Base-by-base conservation (phyloP, 2,329 filamentous ascomycete genomes). In the Microsporum ferrugineum region DNA sequence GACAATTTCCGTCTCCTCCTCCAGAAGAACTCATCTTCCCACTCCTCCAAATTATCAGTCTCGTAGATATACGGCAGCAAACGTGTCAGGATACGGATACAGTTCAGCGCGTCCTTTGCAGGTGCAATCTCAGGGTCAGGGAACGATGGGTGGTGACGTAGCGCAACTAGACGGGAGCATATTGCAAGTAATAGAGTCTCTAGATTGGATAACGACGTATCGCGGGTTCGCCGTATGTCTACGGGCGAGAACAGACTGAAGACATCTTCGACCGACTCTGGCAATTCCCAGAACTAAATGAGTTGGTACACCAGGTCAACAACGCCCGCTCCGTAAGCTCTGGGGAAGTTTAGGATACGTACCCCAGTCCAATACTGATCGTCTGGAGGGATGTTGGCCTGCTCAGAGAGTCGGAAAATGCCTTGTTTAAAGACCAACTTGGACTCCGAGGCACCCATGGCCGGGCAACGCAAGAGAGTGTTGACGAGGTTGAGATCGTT, bases 351-450 rank as follows among this genome's bases (percentile, higher is more conserved):
- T 23, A 23, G 10, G 33, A 57, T 55, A 80, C 88, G 71, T 77
- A 95, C 91, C 73, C 89, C 89, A 65, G 88, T 86, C 94, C 94
- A 99, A 78, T 96, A 96, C 17, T 85, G 81, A 77, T 96, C 90
- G 75, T 94, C 88, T 61, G 90, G 85, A 63, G 90, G 82, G 71
- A 97, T 96, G 72, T 88, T 82, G 66, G 86, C 85, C 73, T 95
- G 88, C 74, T 96, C 91, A n/a, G 91, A 94, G 63, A 99, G 84
- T 72, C 88, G 86, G 79, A 97, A 96, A 78, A 97, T 95, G 77
- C 91, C 92, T 77, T 95, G 89, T 78, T 96, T 97, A 83, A 99
- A 97, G 72, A 92, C 90, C 72, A 97, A 86, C 82, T 97, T 97
- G 70, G 92, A 97, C 79, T 97, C 92, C 77, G 92, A 96, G 72